Conservation (phyloP, 2,329 filamentous ascomycete genomes). For the Penicillium sp. region DNA sequence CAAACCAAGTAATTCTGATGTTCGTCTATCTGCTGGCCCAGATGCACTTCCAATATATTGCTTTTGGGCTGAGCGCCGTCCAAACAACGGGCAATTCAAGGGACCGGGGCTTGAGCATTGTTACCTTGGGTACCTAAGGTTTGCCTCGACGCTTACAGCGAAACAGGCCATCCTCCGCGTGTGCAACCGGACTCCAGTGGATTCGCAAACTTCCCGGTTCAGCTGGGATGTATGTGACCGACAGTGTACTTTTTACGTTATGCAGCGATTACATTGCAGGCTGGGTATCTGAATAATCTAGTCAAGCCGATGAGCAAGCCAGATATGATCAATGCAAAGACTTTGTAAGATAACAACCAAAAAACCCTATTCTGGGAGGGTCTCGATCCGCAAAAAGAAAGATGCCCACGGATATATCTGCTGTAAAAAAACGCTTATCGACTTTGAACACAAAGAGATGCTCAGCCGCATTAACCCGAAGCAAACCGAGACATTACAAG, state of each 20-base stretch:
- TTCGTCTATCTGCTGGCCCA: background rate
- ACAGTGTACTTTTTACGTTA: too few species aligned
- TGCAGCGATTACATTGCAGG: background rate
- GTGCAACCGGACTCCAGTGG: background rate
- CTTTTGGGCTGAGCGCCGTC: background rate
- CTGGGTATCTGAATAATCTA: background rate
- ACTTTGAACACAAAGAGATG: slow-evolving; percentile 11
- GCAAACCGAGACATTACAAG: slow-evolving; percentile 21
- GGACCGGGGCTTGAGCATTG: background rate
- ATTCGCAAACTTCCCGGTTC: background rate
- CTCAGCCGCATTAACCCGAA: slow-evolving; percentile 4
- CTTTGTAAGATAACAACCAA: background rate
- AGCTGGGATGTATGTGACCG: background rate
- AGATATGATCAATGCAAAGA: background rate
- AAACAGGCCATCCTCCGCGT: background rate
- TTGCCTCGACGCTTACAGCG: background rate
- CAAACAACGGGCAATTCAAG: background rate
- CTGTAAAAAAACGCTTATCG: slow-evolving; percentile 9
- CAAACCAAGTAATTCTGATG: background rate
- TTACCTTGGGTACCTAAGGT: background rate
- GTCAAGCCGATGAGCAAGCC: background rate
- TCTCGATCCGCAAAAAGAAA: slow-evolving; percentile 1
- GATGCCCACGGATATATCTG: slow-evolving; percentile 5
- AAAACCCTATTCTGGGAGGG: background rate
- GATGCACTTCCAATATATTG: background rate